A percentile compares a stretch with the other conserved stretches of the same genome.
phyloP scores from a whole-genome alignment of 2,329 filamentous ascomycete species.

The Hortaea werneckii region DNA sequence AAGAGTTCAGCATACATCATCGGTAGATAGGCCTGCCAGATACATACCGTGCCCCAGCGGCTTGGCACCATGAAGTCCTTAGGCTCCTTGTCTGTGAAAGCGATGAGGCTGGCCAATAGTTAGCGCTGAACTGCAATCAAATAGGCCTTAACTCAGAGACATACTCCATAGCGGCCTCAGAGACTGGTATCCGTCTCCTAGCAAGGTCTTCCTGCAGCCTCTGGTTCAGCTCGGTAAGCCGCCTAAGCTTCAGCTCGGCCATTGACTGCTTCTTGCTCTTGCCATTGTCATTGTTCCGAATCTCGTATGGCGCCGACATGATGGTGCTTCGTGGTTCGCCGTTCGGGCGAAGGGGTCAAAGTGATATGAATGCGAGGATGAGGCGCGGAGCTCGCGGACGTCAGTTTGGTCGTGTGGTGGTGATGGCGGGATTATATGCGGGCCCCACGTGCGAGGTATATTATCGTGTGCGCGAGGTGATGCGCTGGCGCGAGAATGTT shows the following conservation, averaged over 20 bases:
- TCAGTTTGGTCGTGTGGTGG: background rate
- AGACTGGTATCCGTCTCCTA: conserved; percentile 88
- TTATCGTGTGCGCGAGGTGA: conserved; percentile 1
- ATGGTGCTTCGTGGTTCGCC: conserved; percentile 13
- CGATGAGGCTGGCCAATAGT: conserved; percentile 62
- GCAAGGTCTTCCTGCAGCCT: conserved; percentile 92
- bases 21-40: conserved; percentile 1
- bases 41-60: conserved; percentile 71
- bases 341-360: conserved; percentile 3
- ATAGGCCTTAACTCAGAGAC: conserved; percentile 8
- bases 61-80: conserved; percentile 98
- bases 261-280: conserved; percentile 98
- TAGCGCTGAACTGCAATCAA: background rate
- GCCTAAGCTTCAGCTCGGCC: conserved; percentile 93
- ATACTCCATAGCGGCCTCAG: conserved; percentile 64
- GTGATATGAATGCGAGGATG: conserved; percentile 8
- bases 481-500: background rate
- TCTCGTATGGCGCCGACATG: conserved; percentile 55
- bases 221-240: conserved; percentile 93
- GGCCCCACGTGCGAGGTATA: conserved; percentile 13
- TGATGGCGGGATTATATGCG: background rate
- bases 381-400: background rate
- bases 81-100: conserved; percentile 88
- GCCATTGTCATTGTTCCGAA: conserved; percentile 54
- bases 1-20: background rate